Evolutionary conservation across 768 basidiomycete species (phyloP).

Genomic region (Fomitopsis serialis): DNA sequence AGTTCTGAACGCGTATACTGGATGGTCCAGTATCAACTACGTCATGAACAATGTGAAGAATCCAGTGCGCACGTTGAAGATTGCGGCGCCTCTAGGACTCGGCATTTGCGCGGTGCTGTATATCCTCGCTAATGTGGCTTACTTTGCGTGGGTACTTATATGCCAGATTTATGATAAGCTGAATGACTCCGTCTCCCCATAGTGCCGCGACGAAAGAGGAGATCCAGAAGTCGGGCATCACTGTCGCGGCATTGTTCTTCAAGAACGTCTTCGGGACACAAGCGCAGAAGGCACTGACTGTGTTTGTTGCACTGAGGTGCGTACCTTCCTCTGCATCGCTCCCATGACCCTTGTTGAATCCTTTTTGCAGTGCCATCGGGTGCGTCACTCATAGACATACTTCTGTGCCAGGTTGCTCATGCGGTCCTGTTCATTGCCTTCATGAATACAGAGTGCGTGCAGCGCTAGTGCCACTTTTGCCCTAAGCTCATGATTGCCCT

Average conservation of each 20-base stretch:
- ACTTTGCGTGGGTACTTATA: slow-evolving; percentile 44
- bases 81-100: slow-evolving; percentile 54
- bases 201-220: slow-evolving; percentile 43
- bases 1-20: slow-evolving; percentile 41
- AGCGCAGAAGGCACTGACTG: slow-evolving; percentile 51
- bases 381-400: slow-evolving; percentile 10
- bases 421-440: slow-evolving; percentile 38
- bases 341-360: background rate
- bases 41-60: slow-evolving; percentile 58
- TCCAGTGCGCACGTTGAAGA: slow-evolving; percentile 55
- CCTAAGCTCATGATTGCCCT: background rate
- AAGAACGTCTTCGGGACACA: slow-evolving; percentile 48
- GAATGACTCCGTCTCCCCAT: background rate
- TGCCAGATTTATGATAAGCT: too few species aligned
- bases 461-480: background rate
- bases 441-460: slow-evolving; percentile 8
- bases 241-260: slow-evolving; percentile 59
- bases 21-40: slow-evolving; percentile 55
- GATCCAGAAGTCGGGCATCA: slow-evolving; percentile 43
- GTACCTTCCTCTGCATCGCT: background rate
- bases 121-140: slow-evolving; percentile 52
- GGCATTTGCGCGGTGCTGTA: slow-evolving; percentile 49
- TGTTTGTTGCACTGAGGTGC: slow-evolving; percentile 53
- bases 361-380: slow-evolving; percentile 30
- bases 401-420: slow-evolving; percentile 25